Conservation (phyloP, 345 rosid genomes). For the Leavenworthia alabamica region DNA sequence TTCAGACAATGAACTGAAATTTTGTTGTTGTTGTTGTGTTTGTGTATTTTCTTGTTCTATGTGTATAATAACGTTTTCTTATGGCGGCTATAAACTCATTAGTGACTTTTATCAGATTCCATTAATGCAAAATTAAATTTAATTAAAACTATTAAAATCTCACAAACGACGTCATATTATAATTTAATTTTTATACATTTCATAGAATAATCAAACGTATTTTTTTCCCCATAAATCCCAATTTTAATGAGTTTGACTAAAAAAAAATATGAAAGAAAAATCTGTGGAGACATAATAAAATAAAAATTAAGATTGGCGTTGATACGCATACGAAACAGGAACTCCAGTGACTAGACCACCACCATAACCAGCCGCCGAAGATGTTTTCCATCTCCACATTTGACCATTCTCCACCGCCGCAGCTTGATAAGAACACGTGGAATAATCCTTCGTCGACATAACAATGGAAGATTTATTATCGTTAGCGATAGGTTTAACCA, state of each 20-base stretch:
- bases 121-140: too few relatives aligned
- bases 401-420: slow-evolving; percentile 15
- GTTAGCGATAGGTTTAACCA: slow-evolving; percentile 29
- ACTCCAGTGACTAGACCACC: slow-evolving; percentile 42
- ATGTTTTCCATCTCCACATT: slow-evolving; percentile 13
- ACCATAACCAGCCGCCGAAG: slow-evolving; percentile 2
- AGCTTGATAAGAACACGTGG: slow-evolving; percentile 14
- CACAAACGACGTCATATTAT: not conserved
- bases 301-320: not conserved
- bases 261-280: not conserved
- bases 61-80: not conserved
- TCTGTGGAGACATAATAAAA: not conserved
- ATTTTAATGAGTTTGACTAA: not conserved
- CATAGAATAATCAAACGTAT: not conserved
- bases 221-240: not conserved
- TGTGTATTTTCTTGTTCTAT: not conserved
- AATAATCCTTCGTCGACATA: not conserved
- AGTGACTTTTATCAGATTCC: too few relatives aligned
- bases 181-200: not conserved
- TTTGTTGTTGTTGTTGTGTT: not conserved
- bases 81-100: not conserved
- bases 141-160: too few relatives aligned
- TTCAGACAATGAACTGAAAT: not conserved
- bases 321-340: slow-evolving; percentile 37
- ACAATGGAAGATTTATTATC: not conserved